Conservation (phyloP, 192 early-diverging fungal genomes). For the Chytriomyces sp. region DNA sequence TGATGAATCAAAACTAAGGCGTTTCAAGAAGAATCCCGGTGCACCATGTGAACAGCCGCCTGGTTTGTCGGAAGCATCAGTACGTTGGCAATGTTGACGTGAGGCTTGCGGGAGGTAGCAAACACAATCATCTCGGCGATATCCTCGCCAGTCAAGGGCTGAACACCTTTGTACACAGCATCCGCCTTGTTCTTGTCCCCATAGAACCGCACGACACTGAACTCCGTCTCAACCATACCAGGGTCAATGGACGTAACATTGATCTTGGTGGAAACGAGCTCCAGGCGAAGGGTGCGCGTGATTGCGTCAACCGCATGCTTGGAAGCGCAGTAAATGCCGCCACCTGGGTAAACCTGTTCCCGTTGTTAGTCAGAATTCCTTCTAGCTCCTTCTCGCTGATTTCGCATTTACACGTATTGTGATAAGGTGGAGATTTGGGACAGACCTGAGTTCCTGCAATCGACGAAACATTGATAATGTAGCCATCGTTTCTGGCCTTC, state of each 20-base stretch:
- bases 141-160: slow-evolving; percentile 70
- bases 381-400: too few relatives aligned
- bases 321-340: slow-evolving; percentile 81
- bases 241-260: slow-evolving; percentile 79
- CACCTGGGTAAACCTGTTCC: slow-evolving; percentile 64
- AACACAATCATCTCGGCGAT: slow-evolving; percentile 78
- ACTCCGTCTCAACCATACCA: slow-evolving; percentile 89
- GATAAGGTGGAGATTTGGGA: not conserved
- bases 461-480: slow-evolving; percentile 86
- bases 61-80: slow-evolving; percentile 59
- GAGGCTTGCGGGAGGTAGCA: slow-evolving; percentile 70
- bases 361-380: too few relatives aligned
- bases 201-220: slow-evolving; percentile 80
- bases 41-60: slow-evolving; percentile 42
- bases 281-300: slow-evolving; percentile 69
- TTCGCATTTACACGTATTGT: not conserved
- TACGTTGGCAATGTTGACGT: slow-evolving; percentile 75
- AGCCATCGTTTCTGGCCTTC: slow-evolving; percentile 67
- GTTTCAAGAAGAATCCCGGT: too few relatives aligned
- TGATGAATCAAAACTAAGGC: too few relatives aligned
- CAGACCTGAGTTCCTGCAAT: slow-evolving; percentile 62
- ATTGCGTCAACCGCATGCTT: slow-evolving; percentile 85
- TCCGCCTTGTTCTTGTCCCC: slow-evolving; percentile 54
- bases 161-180: slow-evolving; percentile 75
- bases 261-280: slow-evolving; percentile 69